These are phyloP conservation scores for Chaetomium fimeti DNA, from an alignment of 495 filamentous ascomycete species.

Conservation along the genomic window DNA sequence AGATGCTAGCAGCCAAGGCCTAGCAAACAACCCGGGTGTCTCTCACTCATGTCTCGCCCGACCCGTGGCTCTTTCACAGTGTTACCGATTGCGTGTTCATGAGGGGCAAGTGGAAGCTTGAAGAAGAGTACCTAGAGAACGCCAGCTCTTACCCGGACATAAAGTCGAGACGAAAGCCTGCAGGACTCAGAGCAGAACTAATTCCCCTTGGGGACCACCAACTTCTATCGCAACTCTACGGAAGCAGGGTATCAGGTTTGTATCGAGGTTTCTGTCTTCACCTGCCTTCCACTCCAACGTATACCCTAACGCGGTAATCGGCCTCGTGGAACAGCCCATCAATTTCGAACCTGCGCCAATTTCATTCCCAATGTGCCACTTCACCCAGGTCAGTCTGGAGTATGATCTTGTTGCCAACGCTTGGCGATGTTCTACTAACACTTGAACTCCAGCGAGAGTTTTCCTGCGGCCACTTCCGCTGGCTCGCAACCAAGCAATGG, in stretches of 20 bases:
- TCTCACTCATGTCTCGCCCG: constrained; percentile 1
- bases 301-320: neutral
- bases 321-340: neutral
- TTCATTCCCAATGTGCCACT: constrained; percentile 10
- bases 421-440: neutral
- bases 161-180: neutral
- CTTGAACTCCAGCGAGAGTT: constrained; percentile 14
- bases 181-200: neutral
- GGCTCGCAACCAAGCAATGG: constrained; percentile 26
- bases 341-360: neutral
- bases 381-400: constrained; percentile 11
- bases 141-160: neutral
- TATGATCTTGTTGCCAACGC: neutral
- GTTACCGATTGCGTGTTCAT: constrained; percentile 8
- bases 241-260: neutral
- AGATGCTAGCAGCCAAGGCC: neutral
- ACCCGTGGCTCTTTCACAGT: neutral
- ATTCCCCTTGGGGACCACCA: neutral
- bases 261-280: neutral
- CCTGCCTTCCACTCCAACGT: neutral
- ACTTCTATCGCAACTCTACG: neutral
- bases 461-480: constrained; percentile 21
- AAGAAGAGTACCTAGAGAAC: too few species aligned
- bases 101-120: neutral
- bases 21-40: neutral